Conservation (phyloP, 768 basidiomycete genomes). For the Xerocomus brunneocitrinus region DNA sequence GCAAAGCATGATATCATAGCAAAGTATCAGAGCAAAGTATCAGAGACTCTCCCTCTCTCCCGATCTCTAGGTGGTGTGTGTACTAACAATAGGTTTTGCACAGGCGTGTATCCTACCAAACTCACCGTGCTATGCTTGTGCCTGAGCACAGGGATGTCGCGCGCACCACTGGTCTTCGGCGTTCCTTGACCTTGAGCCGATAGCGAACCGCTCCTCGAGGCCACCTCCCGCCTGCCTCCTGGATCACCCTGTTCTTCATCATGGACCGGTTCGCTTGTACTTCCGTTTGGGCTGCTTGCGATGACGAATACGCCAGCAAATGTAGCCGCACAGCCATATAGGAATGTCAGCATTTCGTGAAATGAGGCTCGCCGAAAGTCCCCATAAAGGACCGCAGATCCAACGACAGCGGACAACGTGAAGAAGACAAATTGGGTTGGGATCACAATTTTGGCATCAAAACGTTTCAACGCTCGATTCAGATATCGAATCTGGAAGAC, state of each 20-base stretch:
- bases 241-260: constrained; percentile 32
- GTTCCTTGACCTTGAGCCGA: constrained; percentile 38
- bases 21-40: not conserved
- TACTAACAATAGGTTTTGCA: constrained; percentile 66
- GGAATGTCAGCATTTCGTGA: constrained; percentile 77
- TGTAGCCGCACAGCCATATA: constrained; percentile 86
- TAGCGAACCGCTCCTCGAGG: constrained; percentile 25
- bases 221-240: constrained; percentile 25
- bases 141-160: constrained; percentile 44
- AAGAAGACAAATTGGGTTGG: constrained; percentile 95
- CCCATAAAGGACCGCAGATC: constrained; percentile 89
- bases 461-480: constrained; percentile 85
- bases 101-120: constrained; percentile 68
- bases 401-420: constrained; percentile 87
- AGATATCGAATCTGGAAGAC: constrained; percentile 82
- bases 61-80: constrained; percentile 60
- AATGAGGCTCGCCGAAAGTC: constrained; percentile 84
- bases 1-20: not conserved
- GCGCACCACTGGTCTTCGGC: constrained; percentile 36
- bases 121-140: constrained; percentile 53
- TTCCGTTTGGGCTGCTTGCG: constrained; percentile 52
- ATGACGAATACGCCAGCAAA: constrained; percentile 88
- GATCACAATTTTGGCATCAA: constrained; percentile 93
- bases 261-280: constrained; percentile 25
- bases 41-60: constrained; percentile 30